These are phyloP conservation scores for Trichoderma reesei DNA, from an alignment of 495 filamentous ascomycete species.

Conservation along the genomic window DNA sequence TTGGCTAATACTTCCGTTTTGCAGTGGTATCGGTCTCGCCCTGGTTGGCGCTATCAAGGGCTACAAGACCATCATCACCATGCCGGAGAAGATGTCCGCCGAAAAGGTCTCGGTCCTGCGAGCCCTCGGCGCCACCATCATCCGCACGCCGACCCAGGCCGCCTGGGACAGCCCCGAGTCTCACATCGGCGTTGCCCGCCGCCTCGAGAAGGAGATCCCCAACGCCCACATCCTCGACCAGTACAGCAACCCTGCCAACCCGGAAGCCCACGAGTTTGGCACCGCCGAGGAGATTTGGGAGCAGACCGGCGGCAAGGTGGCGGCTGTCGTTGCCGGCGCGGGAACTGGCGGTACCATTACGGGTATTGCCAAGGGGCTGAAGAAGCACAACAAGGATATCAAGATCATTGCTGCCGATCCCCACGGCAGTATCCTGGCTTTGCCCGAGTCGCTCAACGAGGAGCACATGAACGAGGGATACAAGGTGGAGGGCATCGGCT, in stretches of 20 bases:
- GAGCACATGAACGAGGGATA: slow-evolving; percentile 73
- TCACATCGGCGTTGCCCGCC: slow-evolving; percentile 88
- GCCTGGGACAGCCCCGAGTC: slow-evolving; percentile 91
- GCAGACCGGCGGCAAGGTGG: slow-evolving; percentile 79
- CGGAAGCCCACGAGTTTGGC: slow-evolving; percentile 84
- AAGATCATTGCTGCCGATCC: slow-evolving; percentile 90
- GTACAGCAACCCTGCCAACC: slow-evolving; percentile 88
- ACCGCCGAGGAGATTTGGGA: slow-evolving; percentile 95
- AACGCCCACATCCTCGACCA: slow-evolving; percentile 96
- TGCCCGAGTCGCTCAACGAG: slow-evolving; percentile 68
- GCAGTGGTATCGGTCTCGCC: slow-evolving; percentile 83
- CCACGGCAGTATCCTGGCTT: slow-evolving; percentile 74
- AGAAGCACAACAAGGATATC: slow-evolving; percentile 73
- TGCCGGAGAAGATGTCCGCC: slow-evolving; percentile 98
- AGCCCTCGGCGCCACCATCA: slow-evolving; percentile 91
- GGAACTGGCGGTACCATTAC: slow-evolving; percentile 95
- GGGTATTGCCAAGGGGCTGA: slow-evolving; percentile 74
- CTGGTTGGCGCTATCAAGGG: slow-evolving; percentile 91
- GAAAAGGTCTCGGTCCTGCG: slow-evolving; percentile 94
- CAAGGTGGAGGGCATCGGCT: slow-evolving; percentile 97
- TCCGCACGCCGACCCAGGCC: slow-evolving; percentile 91
- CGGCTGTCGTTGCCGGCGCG: slow-evolving; percentile 79
- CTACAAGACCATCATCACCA: slow-evolving; percentile 96
- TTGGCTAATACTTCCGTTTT: slow-evolving; percentile 16
- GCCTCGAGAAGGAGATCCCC: slow-evolving; percentile 88